phyloP scores from a whole-genome alignment of 495 filamentous ascomycete species.

The Evernia prunastri region DNA sequence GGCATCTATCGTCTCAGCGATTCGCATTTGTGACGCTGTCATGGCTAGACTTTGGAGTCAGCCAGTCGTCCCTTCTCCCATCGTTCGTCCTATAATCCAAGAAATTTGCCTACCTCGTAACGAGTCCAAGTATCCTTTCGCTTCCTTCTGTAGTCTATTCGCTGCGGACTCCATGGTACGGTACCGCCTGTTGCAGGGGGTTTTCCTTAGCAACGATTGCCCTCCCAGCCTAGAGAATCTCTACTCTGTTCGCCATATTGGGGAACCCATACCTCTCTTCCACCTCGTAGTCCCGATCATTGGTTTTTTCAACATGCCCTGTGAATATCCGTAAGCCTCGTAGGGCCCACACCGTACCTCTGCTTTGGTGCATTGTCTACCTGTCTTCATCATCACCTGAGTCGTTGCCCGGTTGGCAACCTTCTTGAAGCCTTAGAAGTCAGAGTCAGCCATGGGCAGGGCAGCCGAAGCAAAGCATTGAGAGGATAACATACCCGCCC shows the following conservation, averaged over 20 bases:
- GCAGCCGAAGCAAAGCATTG: neutral
- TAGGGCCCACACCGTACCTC: neutral
- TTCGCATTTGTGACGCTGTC: slow-evolving; percentile 99
- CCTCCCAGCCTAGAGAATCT: slow-evolving; percentile 2
- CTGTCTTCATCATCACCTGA: slow-evolving; percentile 99
- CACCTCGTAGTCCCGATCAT: slow-evolving; percentile 96
- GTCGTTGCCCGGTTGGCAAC: slow-evolving; percentile 97
- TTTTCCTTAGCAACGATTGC: slow-evolving; percentile 21
- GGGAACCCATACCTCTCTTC: slow-evolving; percentile 68
- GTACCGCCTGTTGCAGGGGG: slow-evolving; percentile 58
- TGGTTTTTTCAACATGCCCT: slow-evolving; percentile 97
- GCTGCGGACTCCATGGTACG: slow-evolving; percentile 94
- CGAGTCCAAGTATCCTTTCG: slow-evolving; percentile 93
- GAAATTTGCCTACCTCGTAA: slow-evolving; percentile 59
- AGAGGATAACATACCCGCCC: slow-evolving; percentile 48
- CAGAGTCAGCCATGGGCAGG: slow-evolving; percentile 7
- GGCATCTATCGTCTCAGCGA: slow-evolving; percentile 97
- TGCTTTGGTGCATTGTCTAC: slow-evolving; percentile 33
- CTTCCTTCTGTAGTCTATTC: slow-evolving; percentile 88
- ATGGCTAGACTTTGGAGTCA: slow-evolving; percentile 55
- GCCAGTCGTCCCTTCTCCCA: slow-evolving; percentile 12
- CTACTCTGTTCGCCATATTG: neutral
- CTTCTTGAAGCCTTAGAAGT: slow-evolving; percentile 84
- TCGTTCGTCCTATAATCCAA: neutral
- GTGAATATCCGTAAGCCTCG: slow-evolving; percentile 22